These are phyloP conservation scores for Candida berthetii DNA, from an alignment of 805 yeast species.

Conservation along the genomic window DNA sequence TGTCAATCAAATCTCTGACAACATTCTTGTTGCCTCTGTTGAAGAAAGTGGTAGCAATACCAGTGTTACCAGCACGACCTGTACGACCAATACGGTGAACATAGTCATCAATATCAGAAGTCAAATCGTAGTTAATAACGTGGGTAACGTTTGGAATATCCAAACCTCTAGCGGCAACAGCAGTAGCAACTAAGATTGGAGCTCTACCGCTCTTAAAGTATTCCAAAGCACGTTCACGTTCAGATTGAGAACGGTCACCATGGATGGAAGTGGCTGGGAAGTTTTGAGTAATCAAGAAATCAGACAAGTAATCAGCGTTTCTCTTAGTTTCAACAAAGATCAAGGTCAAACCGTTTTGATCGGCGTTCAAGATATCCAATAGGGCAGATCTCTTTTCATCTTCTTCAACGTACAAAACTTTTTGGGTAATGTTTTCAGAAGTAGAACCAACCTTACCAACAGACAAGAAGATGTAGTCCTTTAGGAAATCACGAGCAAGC, in stretches of 20 bases:
- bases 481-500: constrained; percentile 95
- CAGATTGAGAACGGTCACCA: constrained; percentile 97
- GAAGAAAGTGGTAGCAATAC: constrained; percentile 97
- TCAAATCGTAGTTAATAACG: constrained; percentile 95
- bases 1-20: constrained; percentile 79
- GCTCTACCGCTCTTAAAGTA: constrained; percentile 90
- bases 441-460: constrained; percentile 99
- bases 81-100: constrained; percentile 99
- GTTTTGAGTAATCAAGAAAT: constrained; percentile 80
- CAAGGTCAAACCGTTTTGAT: constrained; percentile 80
- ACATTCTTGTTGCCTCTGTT: constrained; percentile 92
- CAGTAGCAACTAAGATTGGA: constrained; percentile 96
- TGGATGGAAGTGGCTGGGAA: constrained; percentile 98
- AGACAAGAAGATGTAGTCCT: constrained; percentile 90
- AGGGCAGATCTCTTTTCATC: constrained; percentile 88
- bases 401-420: constrained; percentile 85
- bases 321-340: constrained; percentile 98
- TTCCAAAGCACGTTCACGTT: constrained; percentile 96
- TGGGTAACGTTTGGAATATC: constrained; percentile 99
- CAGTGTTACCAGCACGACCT: constrained; percentile 99
- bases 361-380: constrained; percentile 78
- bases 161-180: constrained; percentile 99
- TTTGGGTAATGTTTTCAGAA: constrained; percentile 96
- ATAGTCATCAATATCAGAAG: constrained; percentile 95
- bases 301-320: constrained; percentile 95